Evolutionary conservation across 169 alveolate genomes (phyloP), one percentile per base, ranked within the genome.

Genomic region (Plasmodium gallinaceum): DNA sequence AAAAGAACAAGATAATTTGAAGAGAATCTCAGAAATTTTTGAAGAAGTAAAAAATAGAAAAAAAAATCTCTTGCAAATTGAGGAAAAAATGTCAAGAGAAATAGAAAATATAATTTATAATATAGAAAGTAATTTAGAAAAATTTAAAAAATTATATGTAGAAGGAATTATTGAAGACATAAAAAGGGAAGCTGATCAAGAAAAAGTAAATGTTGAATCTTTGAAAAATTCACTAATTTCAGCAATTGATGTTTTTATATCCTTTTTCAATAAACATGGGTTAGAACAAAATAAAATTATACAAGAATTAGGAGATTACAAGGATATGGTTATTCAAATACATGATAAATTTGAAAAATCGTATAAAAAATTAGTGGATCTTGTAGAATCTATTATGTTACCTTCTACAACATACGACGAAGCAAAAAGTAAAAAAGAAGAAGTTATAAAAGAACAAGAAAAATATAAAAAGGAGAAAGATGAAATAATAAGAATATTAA

Each of bases 121-220:
- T n/a, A 78, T 78, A 78, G 62, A 51, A 64, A 65, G 7, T 42
- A 66, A 48, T 14, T 48, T 78, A 9, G 54, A 51, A 9, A 42
- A 51, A 20, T 10, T 37, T n/a, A 78, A 57, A 64, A 78, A 51
- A 45, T 58, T n/a, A 20, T 78, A 78, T 10, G 89, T 64, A 65
- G 32, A 58, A 39, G 89, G 78, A 51, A 22, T 78, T 52, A 0
- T 78, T 7, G 39, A 78, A 51, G 65, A 65, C 43, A 52, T 78
- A n/a, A 43, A 65, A 37, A 70, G 64, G 26, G 12, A 12, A n/a
- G 57, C 78, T 14, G 26, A 62, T 26, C 12, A 9, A 16, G 46
- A n/a, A 12, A 78, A 78, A 14, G 8, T 12, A 43, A 1, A 58
- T 20, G 24, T 78, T 0, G 89, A 64, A n/a, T 16, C 64, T 20